Evolutionary conservation across 768 basidiomycete species (phyloP), one percentile per base, ranked within the genome.

Genomic region (Kwoniella dendrophila): DNA sequence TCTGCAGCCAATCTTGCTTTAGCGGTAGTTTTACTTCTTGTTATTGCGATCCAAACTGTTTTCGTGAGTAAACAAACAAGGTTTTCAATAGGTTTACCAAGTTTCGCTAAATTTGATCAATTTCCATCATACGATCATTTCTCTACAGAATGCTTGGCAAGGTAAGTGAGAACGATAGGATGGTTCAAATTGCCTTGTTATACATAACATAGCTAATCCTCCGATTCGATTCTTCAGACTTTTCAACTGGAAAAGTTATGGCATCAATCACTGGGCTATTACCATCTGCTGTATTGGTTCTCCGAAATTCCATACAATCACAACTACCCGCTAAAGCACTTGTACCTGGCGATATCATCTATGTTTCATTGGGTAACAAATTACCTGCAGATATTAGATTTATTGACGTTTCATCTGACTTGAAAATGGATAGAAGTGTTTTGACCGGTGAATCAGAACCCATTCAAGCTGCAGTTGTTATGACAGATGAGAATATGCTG

Each of bases 361-460:
- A 59, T 30, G 51, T 73, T 18, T 62, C 69, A 7, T 58, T 73
- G 7, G 71, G 71, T 40, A 68, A 73, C 66, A 73, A 79, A 64
- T 66, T 80, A 16, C 80, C 81, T 2, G 80, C 80, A 32, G 81
- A 82, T 58, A 22, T 81, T 12, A 74, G 81, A 14, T 73, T 83
- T 81, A 38, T 84, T 81, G 41, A 84, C 72, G 71, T 82, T 24
- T 84, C 83, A 22, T 78, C 82, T 2, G 87, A 88, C 69, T 75
- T 87, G 38, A 82, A 82, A 57, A 84, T 87, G 48, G 87, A 88
- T 66, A 81, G 86, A 30, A 83, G 85, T 32, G 82, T 88, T 38
- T 81, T 88, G n/a, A 88, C 87, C 4, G 77, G 72, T 83, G 67
- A 82, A 82, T 27, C 80, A 2, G 78, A 82, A 24, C 65, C 79